Conservation (phyloP, 106 monocot genomes). For the Phalaenopsis aphrodite region DNA sequence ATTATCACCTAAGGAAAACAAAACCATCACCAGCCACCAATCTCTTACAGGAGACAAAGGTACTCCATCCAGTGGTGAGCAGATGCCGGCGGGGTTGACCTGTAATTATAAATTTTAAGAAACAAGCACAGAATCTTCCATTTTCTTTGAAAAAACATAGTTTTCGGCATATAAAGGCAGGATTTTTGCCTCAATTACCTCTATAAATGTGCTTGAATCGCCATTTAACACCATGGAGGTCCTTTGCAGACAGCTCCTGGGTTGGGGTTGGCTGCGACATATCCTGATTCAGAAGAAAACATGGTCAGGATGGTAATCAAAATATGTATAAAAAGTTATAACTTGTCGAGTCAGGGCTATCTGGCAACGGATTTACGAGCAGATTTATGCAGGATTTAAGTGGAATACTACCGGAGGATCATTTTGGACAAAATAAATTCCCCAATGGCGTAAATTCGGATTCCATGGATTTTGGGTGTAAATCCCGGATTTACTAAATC, state of each 20-base stretch:
- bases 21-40: slow-evolving; percentile 38
- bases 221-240: slow-evolving; percentile 54
- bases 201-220: slow-evolving; percentile 55
- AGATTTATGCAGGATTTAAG: too few species aligned
- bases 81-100: slow-evolving; percentile 58
- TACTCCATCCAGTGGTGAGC: slow-evolving; percentile 59
- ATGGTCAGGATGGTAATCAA: too few species aligned
- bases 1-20: slow-evolving; percentile 33
- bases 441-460: too few species aligned
- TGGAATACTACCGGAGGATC: too few species aligned
- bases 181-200: slow-evolving; percentile 20
- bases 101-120: slow-evolving; percentile 7
- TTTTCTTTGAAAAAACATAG: neutral
- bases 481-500: too few species aligned
- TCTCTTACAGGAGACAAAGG: slow-evolving; percentile 62
- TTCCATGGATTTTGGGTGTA: too few species aligned
- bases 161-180: neutral
- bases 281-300: slow-evolving; percentile 21
- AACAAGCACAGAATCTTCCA: neutral
- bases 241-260: slow-evolving; percentile 47
- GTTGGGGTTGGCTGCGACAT: slow-evolving; percentile 44
- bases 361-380: too few species aligned
- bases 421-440: too few species aligned
- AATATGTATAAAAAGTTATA: too few species aligned
- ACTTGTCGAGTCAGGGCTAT: too few species aligned